Evolutionary conservation across 805 yeast species (phyloP).

Genomic region (Candida sakaeoensis): DNA sequence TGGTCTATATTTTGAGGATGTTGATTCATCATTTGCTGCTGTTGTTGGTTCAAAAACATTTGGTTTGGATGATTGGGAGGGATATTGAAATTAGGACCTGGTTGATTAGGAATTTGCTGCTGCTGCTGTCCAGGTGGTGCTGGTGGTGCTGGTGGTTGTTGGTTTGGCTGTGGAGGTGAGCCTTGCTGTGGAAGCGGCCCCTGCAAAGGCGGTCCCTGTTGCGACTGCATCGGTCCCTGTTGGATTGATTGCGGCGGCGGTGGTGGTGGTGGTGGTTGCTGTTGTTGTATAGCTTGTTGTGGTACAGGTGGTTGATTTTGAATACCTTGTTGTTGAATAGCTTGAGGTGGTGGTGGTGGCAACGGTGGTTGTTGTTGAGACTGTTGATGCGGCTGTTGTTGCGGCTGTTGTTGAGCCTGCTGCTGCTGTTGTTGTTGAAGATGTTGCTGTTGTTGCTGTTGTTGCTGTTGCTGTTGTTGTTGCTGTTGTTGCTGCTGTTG

Average conservation of each 20-base stretch:
- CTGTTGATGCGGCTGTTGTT: conserved; percentile 6
- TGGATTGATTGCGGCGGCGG: conserved; percentile 12
- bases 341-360: conserved; percentile 2
- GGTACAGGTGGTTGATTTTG: conserved; percentile 18
- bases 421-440: conserved; percentile 9
- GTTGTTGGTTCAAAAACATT: conserved; percentile 9
- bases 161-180: conserved; percentile 4
- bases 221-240: neutral
- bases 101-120: conserved; percentile 2
- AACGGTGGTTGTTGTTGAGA: conserved; percentile 3
- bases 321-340: conserved; percentile 13
- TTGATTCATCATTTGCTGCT: conserved; percentile 5
- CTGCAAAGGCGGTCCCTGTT: conserved; percentile 8
- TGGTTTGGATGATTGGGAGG: conserved; percentile 4
- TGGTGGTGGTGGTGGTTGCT: conserved; percentile 21
- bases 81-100: neutral
- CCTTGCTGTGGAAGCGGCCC: conserved; percentile 10
- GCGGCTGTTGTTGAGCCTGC: neutral
- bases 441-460: conserved; percentile 9
- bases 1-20: conserved; percentile 8
- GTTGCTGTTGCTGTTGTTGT: conserved; percentile 16
- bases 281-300: conserved; percentile 19
- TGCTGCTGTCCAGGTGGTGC: conserved; percentile 4
- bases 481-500: conserved; percentile 12
- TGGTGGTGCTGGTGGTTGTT: neutral